Conservation (phyloP, 257 asterid genomes). For the Leptodermis oblonga region DNA sequence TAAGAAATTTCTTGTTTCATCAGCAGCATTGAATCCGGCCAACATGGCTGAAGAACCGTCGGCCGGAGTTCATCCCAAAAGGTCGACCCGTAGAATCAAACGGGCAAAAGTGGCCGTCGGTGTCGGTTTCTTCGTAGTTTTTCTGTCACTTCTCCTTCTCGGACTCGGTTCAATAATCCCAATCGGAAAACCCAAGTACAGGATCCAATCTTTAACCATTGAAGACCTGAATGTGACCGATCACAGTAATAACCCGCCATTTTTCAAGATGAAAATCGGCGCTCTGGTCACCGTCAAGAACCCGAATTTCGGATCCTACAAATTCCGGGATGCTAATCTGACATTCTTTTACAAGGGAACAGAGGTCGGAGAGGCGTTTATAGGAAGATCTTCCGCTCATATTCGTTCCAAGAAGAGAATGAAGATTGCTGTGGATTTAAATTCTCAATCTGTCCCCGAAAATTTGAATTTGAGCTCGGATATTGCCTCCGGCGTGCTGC, state of each 20-base stretch:
- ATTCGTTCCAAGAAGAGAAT: neutral
- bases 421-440: constrained; percentile 1
- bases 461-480: neutral
- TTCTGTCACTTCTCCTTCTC: neutral
- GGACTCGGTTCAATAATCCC: neutral
- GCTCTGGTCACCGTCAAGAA: neutral
- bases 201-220: constrained; percentile 7
- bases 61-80: neutral
- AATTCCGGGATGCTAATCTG: constrained; percentile 2
- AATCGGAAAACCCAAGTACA: neutral
- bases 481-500: neutral
- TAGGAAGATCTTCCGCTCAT: neutral
- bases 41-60: neutral
- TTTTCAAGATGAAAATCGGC: neutral
- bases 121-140: neutral
- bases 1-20: neutral
- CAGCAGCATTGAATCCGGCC: neutral
- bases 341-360: constrained; percentile 16
- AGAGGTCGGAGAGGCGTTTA: constrained; percentile 3
- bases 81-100: neutral
- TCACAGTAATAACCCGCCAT: neutral
- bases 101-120: neutral
- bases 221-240: neutral
- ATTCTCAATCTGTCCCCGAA: neutral
- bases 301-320: constrained; percentile 7